Conservation (phyloP, 2,329 filamentous ascomycete species). For the Drechslera avenae region DNA sequence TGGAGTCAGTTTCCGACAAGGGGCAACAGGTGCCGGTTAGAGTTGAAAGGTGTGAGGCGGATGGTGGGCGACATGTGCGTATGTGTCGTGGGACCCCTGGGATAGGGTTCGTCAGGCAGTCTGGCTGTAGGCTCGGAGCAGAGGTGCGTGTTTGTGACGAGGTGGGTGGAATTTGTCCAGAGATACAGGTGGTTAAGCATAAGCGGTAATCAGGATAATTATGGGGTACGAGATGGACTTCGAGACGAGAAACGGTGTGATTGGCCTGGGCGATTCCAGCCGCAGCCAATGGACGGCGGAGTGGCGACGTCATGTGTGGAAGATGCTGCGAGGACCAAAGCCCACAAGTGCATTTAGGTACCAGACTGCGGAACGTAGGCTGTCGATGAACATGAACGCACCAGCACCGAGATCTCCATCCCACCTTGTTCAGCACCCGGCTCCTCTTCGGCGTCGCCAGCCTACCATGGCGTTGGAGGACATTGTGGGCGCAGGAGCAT, state of each 20-base stretch:
- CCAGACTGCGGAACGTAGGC: background rate
- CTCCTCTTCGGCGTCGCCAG: background rate
- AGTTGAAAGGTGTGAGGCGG: background rate
- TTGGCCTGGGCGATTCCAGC: background rate
- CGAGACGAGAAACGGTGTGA: background rate
- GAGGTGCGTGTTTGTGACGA: background rate
- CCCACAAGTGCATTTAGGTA: background rate
- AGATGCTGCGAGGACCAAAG: background rate
- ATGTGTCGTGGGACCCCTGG: background rate
- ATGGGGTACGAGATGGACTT: background rate
- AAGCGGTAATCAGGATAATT: background rate
- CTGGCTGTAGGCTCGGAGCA: background rate
- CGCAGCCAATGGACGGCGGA: background rate
- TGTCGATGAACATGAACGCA: background rate
- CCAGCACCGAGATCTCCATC: background rate
- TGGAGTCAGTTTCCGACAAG: background rate
- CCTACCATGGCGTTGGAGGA: background rate
- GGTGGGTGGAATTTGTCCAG: background rate
- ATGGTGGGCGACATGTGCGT: background rate
- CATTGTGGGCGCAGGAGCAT: slow-evolving; percentile 4
- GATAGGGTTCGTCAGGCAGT: background rate
- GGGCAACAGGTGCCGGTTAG: background rate
- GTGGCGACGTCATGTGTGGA: slow-evolving; percentile 4
- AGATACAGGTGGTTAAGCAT: background rate
- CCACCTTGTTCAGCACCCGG: background rate